These are phyloP conservation scores for Phlyctochytrium bullatum DNA, from an alignment of 192 early-diverging fungal genomes.

Conservation along the genomic window DNA sequence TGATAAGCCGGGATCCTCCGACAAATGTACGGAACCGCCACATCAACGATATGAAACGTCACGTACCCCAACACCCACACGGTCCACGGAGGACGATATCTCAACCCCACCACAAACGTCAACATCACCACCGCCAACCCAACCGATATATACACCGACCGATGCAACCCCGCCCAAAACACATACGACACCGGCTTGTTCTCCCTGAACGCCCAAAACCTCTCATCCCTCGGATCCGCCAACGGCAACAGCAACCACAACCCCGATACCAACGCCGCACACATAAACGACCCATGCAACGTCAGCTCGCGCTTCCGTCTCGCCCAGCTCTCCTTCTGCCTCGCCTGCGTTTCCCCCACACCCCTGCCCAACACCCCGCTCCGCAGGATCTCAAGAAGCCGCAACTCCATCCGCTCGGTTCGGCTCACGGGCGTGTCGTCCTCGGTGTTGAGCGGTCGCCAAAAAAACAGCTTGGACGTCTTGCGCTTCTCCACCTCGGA, in stretches of 20 bases:
- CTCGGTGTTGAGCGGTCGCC: neutral
- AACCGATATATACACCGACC: neutral
- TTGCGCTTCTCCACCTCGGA: too few relatives aligned
- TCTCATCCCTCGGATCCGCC: neutral
- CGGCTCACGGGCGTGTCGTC: neutral
- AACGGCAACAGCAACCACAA: neutral
- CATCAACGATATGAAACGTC: too few relatives aligned
- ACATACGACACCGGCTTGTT: neutral
- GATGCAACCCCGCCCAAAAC: neutral
- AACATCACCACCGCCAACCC: neutral
- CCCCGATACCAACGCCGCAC: neutral
- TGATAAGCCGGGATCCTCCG: too few relatives aligned
- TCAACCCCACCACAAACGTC: neutral
- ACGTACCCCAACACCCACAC: neutral
- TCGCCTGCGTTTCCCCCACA: too few relatives aligned
- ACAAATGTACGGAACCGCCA: too few relatives aligned
- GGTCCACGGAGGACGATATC: neutral
- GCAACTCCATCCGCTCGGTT: too few relatives aligned
- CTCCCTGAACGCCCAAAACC: too few relatives aligned
- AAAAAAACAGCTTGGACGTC: constrained; percentile 4
- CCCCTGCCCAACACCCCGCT: too few relatives aligned
- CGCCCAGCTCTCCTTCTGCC: neutral
- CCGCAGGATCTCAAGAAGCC: too few relatives aligned
- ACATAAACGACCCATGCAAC: neutral
- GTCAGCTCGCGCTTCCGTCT: neutral